Conservation (phyloP, 2,329 filamentous ascomycete genomes). For the Aspergillus cejpii region DNA sequence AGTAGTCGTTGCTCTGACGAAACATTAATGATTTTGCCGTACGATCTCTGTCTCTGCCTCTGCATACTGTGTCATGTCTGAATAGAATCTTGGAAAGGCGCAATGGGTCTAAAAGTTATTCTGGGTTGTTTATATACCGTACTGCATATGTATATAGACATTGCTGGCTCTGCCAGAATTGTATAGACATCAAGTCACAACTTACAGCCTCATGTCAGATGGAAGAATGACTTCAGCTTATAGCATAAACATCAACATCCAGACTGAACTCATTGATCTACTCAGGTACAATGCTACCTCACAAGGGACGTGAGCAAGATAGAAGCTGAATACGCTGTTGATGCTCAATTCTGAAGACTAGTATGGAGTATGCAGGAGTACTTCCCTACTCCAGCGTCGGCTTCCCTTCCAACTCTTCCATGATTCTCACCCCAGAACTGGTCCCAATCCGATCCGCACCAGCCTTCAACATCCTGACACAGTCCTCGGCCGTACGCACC, state of each 20-base stretch:
- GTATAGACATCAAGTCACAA: too few relatives aligned
- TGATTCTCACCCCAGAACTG: conserved; percentile 51
- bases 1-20: conserved; percentile 1
- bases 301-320: too few relatives aligned
- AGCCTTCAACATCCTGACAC: conserved; percentile 49
- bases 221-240: too few relatives aligned
- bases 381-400: conserved; percentile 17
- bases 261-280: background rate
- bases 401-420: conserved; percentile 38
- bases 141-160: background rate
- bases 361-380: conserved; percentile 12
- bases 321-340: background rate
- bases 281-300: too few relatives aligned
- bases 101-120: background rate
- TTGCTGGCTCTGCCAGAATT: too few relatives aligned
- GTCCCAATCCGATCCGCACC: conserved; percentile 53
- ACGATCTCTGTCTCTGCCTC: background rate
- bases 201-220: background rate
- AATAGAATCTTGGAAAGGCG: background rate
- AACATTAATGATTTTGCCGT: too few relatives aligned
- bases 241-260: too few relatives aligned
- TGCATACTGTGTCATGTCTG: background rate
- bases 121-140: background rate
- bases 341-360: background rate
- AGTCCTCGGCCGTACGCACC: conserved; percentile 46